A percentile compares a stretch with the other conserved stretches of the same genome.
Evolutionary conservation across 768 basidiomycete species (phyloP).

Genomic region (Hygrocybe punicea): DNA sequence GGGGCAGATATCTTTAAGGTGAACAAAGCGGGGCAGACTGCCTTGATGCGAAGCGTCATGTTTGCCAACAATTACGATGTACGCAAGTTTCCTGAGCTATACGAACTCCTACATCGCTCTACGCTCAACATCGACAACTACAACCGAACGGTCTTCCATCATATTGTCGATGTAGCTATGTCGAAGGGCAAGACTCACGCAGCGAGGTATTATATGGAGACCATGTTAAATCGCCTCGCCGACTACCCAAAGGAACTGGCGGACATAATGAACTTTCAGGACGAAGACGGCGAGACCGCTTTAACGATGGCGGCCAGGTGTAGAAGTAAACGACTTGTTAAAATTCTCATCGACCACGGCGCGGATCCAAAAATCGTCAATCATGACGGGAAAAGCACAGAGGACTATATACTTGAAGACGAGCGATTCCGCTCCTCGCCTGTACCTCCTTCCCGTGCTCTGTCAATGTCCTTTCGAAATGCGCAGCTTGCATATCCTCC

Average conservation of each 20-base stretch:
- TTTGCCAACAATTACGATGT: conserved; percentile 99
- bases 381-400: conserved; percentile 92
- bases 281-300: conserved; percentile 98
- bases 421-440: conserved; percentile 95
- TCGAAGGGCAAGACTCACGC: conserved; percentile 97
- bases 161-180: conserved; percentile 96
- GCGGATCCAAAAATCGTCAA: conserved; percentile 95
- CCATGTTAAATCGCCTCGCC: conserved; percentile 76
- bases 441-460: conserved; percentile 62
- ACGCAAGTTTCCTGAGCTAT: conserved; percentile 96
- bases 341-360: conserved; percentile 91
- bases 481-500: conserved; percentile 59
- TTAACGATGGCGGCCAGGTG: conserved; percentile 95
- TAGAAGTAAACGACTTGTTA: conserved; percentile 91
- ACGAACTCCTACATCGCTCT: conserved; percentile 94
- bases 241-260: conserved; percentile 95
- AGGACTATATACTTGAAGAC: conserved; percentile 98
- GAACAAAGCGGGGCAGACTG: conserved; percentile 94
- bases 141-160: conserved; percentile 97
- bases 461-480: conserved; percentile 71
- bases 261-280: conserved; percentile 98
- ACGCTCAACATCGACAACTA: conserved; percentile 98
- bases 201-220: conserved; percentile 98
- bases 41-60: conserved; percentile 98
- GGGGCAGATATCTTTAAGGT: conserved; percentile 97